Evolutionary conservation across 495 filamentous ascomycete species (phyloP).

Genomic region (Daldinia vernicosa): DNA sequence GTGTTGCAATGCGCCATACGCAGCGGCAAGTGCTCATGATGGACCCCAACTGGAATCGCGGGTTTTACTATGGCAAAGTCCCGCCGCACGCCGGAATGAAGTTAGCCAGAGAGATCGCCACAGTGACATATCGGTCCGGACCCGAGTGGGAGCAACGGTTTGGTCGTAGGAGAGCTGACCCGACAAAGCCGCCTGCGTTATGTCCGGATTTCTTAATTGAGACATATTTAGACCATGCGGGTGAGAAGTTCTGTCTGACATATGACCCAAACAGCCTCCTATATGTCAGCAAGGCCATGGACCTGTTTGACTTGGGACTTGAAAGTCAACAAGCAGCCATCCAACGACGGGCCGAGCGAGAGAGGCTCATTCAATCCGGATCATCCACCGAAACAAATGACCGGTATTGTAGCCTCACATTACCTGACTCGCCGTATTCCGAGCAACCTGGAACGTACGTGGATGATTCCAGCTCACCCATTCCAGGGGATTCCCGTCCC

Average conservation of each 20-base stretch:
- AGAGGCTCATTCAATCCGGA: conserved; percentile 43
- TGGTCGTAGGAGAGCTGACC: conserved; percentile 85
- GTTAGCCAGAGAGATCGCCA: conserved; percentile 95
- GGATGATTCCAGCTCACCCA: conserved; percentile 33
- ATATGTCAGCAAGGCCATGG: conserved; percentile 99
- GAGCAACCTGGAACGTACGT: conserved; percentile 64
- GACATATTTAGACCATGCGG: conserved; percentile 97
- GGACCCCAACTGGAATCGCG: conserved; percentile 97
- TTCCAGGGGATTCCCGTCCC: conserved; percentile 53
- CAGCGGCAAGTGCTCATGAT: conserved; percentile 98
- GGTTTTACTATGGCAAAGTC: conserved; percentile 89
- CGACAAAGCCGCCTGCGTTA: conserved; percentile 83
- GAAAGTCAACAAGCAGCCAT: conserved; percentile 63
- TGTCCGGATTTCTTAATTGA: conserved; percentile 98
- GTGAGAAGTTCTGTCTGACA: conserved; percentile 98
- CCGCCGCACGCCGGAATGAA: conserved; percentile 98
- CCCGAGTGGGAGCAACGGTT: conserved; percentile 99
- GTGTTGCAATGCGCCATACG: conserved; percentile 98
- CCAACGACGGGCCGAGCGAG: conserved; percentile 51
- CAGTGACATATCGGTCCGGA: conserved; percentile 94
- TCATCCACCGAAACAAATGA: conserved; percentile 42
- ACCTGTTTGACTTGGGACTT: conserved; percentile 90
- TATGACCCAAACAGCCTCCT: conserved; percentile 97
- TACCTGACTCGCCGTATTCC: conserved; percentile 85
- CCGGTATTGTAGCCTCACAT: conserved; percentile 77